These are phyloP conservation scores for Kurtzmaniella cleridarum DNA, from an alignment of 805 yeast genomes.

Conservation along the genomic window DNA sequence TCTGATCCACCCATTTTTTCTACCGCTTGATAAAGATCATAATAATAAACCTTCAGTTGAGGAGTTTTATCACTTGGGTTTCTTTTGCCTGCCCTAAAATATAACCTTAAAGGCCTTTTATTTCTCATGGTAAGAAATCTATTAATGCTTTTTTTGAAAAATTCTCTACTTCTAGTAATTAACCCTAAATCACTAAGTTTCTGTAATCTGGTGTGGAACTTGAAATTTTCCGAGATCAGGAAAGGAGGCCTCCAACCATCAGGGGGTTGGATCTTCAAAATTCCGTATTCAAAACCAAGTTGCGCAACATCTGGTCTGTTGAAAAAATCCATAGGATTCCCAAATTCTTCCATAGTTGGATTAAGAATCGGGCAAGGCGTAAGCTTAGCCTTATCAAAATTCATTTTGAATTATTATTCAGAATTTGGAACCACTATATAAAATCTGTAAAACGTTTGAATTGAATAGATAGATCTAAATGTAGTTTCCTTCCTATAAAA, in stretches of 20 bases:
- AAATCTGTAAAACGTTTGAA: not conserved
- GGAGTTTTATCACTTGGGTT: not conserved
- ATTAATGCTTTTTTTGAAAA: slow-evolving; percentile 56
- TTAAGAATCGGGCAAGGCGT: slow-evolving; percentile 43
- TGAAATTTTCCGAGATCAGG: slow-evolving; percentile 49
- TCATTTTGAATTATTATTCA: slow-evolving; percentile 11
- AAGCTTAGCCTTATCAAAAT: slow-evolving; percentile 18
- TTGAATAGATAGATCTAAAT: not conserved
- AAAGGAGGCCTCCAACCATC: slow-evolving; percentile 50
- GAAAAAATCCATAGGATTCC: slow-evolving; percentile 45
- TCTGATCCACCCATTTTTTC: slow-evolving; percentile 18
- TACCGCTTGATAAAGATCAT: slow-evolving; percentile 34
- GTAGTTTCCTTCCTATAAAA: not conserved
- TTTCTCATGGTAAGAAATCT: slow-evolving; percentile 49
- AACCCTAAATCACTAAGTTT: slow-evolving; percentile 59
- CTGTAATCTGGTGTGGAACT: slow-evolving; percentile 67
- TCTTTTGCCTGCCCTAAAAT: slow-evolving; percentile 9
- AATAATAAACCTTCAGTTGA: slow-evolving; percentile 20
- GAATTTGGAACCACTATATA: not conserved
- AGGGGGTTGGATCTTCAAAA: slow-evolving; percentile 52
- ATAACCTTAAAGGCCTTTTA: slow-evolving; percentile 16
- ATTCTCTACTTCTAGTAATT: slow-evolving; percentile 54
- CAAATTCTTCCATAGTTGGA: slow-evolving; percentile 42
- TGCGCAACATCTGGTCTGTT: slow-evolving; percentile 33
- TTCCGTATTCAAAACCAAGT: slow-evolving; percentile 44